phyloP scores from a whole-genome alignment of 2,329 filamentous ascomycete species.

The Alternaria dauci region DNA sequence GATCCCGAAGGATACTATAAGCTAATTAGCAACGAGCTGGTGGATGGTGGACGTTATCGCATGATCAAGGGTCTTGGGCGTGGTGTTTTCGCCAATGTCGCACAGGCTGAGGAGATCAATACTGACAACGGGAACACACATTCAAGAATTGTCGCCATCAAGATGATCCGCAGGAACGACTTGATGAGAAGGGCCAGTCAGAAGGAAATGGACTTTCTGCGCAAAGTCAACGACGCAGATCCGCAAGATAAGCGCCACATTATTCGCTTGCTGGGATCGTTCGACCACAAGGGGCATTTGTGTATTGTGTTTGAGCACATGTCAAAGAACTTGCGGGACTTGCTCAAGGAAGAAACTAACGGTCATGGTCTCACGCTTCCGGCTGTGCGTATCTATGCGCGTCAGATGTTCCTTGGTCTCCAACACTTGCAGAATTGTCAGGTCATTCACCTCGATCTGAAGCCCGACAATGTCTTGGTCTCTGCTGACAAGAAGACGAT shows the following conservation, averaged over 20 bases:
- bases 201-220: constrained; percentile 92
- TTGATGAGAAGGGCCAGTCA: constrained; percentile 90
- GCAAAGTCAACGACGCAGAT: constrained; percentile 85
- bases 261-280: constrained; percentile 84
- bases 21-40: constrained; percentile 87
- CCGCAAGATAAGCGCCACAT: constrained; percentile 90
- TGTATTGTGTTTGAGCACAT: constrained; percentile 98
- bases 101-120: constrained; percentile 67
- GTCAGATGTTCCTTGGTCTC: constrained; percentile 92
- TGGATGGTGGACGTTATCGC: constrained; percentile 86
- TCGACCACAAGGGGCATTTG: constrained; percentile 93
- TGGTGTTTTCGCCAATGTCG: constrained; percentile 97
- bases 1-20: constrained; percentile 97
- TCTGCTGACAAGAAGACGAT: constrained; percentile 68
- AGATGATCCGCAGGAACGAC: constrained; percentile 97
- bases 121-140: constrained; percentile 50
- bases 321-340: constrained; percentile 82
- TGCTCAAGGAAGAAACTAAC: constrained; percentile 82
- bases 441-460: constrained; percentile 94
- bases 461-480: constrained; percentile 94
- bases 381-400: constrained; percentile 87
- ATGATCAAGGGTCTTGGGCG: constrained; percentile 87
- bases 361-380: constrained; percentile 90
- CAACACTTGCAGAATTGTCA: constrained; percentile 89
- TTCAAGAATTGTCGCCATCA: constrained; percentile 83